Percentiles rank a stretch among this genome's conserved stretches.
phyloP scores from a whole-genome alignment of 805 yeast genomes.

The Saccharomycopsis sp. region DNA sequence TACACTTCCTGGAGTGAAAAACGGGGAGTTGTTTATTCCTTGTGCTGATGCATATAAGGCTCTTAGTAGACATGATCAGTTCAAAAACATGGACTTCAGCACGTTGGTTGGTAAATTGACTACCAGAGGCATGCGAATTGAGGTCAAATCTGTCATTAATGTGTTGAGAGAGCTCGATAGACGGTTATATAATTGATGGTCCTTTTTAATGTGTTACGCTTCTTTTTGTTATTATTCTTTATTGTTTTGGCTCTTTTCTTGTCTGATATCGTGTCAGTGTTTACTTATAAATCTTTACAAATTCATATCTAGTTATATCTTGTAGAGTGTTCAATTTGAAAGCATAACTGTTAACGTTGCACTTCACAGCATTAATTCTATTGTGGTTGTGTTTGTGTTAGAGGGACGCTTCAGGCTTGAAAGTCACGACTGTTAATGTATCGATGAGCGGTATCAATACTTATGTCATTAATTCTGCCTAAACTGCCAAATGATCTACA shows the following conservation, averaged over 20 bases:
- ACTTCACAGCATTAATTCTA: no score
- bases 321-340: no score
- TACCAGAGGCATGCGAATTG: conserved; percentile 84
- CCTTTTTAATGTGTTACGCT: background rate
- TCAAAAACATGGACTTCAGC: conserved; percentile 65
- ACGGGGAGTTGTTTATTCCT: conserved; percentile 56
- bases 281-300: no score
- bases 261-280: background rate
- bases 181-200: conserved; percentile 40
- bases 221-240: background rate
- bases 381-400: no score
- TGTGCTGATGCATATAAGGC: conserved; percentile 89
- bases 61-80: conserved; percentile 72
- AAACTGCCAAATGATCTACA: no score
- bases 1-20: conserved; percentile 1
- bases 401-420: no score
- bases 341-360: no score
- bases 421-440: no score
- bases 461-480: no score
- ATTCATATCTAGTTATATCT: no score
- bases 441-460: no score
- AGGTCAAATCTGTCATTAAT: conserved; percentile 83
- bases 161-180: conserved; percentile 77
- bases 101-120: conserved; percentile 64
- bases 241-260: background rate